Evolutionary conservation across 2,329 filamentous ascomycete species (phyloP), one percentile per base, ranked within the genome.

Genomic region (Fonsecaea monophora): DNA sequence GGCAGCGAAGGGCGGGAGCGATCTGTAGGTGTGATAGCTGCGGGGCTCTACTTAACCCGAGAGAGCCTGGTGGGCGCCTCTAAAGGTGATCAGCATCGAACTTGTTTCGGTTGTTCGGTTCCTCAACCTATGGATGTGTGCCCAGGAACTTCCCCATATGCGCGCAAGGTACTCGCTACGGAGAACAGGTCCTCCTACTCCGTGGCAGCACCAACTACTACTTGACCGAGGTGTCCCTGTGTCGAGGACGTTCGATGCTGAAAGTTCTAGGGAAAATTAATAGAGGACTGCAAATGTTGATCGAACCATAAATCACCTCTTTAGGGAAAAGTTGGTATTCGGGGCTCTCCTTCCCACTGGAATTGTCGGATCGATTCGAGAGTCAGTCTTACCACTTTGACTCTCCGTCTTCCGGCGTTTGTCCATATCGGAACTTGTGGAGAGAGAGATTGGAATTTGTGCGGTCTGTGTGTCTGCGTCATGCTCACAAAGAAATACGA

Each of bases 1-100:
- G 56, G 59, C 62, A 59, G 62, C 62, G 54, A 68, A 59, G 59
- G 62, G 48, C 66, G 62, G 62, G 58, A 65, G 62, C 54, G 57
- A 62, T 62, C 58, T 38, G 53, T 65, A 65, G 58, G 61, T n/a
- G 62, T 55, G 32, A 59, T 68, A 65, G 59, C 30, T 65, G 62
- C 59, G 66, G 66, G 62, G 50, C 66, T 13, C 50, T 48, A 18
- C 53, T 62, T 56, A 54, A 53, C 59, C 59, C 45, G 30, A 45
- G 32, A n/a, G 21, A 61, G 60, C 7, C 60, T 62, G 60, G 37
- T 30, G 42, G 8, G 53, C 50, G 10, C 60, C 32, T n/a, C 21
- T 25, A 42, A 62, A 55, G 45, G 57, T 54, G 62, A 68, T 68
- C 66, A 62, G 59, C 62, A 55, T 50, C 53, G 42, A 56, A 45